Percentiles rank a stretch among this genome's conserved stretches.
These are phyloP conservation scores for Poa annua DNA, from an alignment of 176 grass and related monocot genomes.

Conservation along the genomic window DNA sequence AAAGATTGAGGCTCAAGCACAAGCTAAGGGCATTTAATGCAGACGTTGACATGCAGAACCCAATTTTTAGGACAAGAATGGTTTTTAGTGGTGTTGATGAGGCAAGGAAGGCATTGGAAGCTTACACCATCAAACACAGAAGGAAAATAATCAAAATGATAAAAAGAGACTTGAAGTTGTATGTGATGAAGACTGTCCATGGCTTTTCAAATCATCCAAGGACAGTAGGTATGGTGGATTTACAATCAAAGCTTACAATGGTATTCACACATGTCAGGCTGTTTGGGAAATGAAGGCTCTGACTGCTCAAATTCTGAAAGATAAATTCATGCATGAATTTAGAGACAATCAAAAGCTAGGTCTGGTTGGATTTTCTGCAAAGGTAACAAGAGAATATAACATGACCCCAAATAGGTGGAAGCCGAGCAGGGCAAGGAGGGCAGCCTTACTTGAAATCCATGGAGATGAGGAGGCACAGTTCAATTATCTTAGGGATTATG, in stretches of 20 bases:
- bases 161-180: background rate
- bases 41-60: too few species aligned
- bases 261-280: background rate
- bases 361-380: background rate
- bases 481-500: background rate
- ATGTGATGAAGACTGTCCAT: background rate
- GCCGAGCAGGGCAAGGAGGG: background rate
- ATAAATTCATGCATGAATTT: background rate
- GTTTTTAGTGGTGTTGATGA: background rate
- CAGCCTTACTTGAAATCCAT: background rate
- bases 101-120: background rate
- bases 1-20: too few species aligned
- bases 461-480: background rate
- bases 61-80: background rate
- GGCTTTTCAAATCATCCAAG: background rate
- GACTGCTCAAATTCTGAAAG: background rate
- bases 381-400: background rate
- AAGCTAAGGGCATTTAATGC: too few species aligned
- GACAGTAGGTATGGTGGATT: background rate
- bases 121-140: background rate
- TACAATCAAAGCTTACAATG: background rate
- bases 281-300: background rate
- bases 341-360: background rate
- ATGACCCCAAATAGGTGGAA: background rate
- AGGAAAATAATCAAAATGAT: background rate